These are phyloP conservation scores for Penicillium maclennaniae DNA, from an alignment of 495 filamentous ascomycete genomes.

Conservation along the genomic window DNA sequence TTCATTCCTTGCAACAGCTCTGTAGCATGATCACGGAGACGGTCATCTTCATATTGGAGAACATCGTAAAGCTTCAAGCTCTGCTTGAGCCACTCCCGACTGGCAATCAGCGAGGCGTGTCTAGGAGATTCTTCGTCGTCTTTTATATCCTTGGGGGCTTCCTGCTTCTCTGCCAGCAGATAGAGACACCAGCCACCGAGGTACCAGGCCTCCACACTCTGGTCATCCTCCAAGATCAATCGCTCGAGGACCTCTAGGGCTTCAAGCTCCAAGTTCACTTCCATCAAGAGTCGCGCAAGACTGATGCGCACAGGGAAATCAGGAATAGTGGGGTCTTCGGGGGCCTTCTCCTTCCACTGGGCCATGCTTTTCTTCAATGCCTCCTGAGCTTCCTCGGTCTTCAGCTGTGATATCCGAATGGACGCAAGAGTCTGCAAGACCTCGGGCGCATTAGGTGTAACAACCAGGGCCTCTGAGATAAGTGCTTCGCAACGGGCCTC, in stretches of 20 bases:
- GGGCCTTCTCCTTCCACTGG: conserved; percentile 71
- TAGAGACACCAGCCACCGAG: conserved; percentile 89
- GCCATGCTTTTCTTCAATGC: conserved; percentile 73
- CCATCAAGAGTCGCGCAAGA: conserved; percentile 80
- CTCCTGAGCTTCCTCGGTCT: conserved; percentile 70
- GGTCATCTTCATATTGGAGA: conserved; percentile 52
- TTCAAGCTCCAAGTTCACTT: conserved; percentile 77
- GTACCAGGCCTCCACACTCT: conserved; percentile 95
- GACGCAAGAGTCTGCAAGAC: conserved; percentile 91
- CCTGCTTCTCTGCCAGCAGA: conserved; percentile 65
- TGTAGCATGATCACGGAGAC: conserved; percentile 47
- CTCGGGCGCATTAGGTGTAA: conserved; percentile 71
- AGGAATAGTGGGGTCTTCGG: conserved; percentile 62
- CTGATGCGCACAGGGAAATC: conserved; percentile 81
- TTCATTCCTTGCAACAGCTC: conserved; percentile 57
- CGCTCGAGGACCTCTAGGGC: conserved; percentile 82
- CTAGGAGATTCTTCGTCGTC: conserved; percentile 31
- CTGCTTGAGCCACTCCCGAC: conserved; percentile 52
- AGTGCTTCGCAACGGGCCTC: conserved; percentile 79
- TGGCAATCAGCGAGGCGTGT: conserved; percentile 41
- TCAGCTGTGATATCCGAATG: conserved; percentile 81
- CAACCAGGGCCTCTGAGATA: conserved; percentile 78
- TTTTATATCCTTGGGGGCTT: conserved; percentile 40
- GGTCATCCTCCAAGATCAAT: conserved; percentile 81
- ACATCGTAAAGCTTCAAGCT: conserved; percentile 45